Conservation (phyloP, 1,284 basidiomycete species). For the Fomes fomentarius region DNA sequence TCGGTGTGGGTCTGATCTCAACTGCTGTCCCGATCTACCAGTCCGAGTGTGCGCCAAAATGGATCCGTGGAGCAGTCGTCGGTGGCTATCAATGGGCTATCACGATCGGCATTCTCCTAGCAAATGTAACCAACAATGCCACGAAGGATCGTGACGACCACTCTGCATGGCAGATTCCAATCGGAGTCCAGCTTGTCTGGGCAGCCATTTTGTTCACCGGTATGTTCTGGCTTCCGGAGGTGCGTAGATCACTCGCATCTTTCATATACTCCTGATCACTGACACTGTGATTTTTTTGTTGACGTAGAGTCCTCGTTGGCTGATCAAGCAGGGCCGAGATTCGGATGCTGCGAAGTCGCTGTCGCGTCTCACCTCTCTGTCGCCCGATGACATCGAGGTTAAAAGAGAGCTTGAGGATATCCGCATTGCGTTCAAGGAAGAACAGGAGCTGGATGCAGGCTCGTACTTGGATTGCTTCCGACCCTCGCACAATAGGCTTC, state of each 20-base stretch:
- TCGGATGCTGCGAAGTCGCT: slow-evolving; percentile 66
- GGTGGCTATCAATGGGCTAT: slow-evolving; percentile 83
- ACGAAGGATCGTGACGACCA: slow-evolving; percentile 66
- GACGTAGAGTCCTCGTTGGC: slow-evolving; percentile 80
- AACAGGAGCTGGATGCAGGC: slow-evolving; percentile 54
- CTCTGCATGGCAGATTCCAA: slow-evolving; percentile 80
- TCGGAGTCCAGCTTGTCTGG: slow-evolving; percentile 77
- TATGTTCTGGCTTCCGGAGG: slow-evolving; percentile 71
- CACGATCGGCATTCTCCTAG: slow-evolving; percentile 83
- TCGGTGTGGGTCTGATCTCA: slow-evolving; percentile 80
- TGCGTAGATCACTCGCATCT: background rate
- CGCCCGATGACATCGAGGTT: slow-evolving; percentile 55
- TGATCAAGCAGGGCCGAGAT: slow-evolving; percentile 71
- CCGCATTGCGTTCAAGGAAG: slow-evolving; percentile 69
- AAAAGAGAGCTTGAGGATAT: slow-evolving; percentile 72
- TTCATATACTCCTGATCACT: background rate
- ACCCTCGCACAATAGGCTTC: slow-evolving; percentile 53
- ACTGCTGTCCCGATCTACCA: slow-evolving; percentile 81
- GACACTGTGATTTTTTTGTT: background rate
- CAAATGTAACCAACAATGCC: slow-evolving; percentile 76
- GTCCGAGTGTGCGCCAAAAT: slow-evolving; percentile 56
- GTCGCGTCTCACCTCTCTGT: slow-evolving; percentile 60
- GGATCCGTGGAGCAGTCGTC: slow-evolving; percentile 77
- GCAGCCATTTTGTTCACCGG: slow-evolving; percentile 61
- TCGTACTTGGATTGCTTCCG: slow-evolving; percentile 73